A percentile compares a stretch with the other conserved stretches of the same genome.
Conservation (phyloP, 2,329 filamentous ascomycete genomes). For the Metarhizium robertsii region DNA sequence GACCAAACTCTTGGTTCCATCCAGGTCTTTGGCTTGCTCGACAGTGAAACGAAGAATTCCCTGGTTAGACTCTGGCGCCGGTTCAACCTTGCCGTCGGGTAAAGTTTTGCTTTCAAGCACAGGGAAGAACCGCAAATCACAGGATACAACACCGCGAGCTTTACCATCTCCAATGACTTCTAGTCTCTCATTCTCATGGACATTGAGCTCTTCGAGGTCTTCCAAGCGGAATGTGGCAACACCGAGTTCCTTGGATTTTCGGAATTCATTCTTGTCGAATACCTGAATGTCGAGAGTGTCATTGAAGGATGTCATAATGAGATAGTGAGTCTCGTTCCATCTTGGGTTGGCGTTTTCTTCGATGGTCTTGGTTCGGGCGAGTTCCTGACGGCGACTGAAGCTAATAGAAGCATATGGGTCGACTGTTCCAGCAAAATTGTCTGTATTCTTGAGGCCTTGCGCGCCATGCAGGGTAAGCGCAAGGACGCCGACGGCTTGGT, state of each 20-base stretch:
- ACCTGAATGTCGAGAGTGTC: slow-evolving; percentile 78
- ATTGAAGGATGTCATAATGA: slow-evolving; percentile 85
- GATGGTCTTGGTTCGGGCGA: slow-evolving; percentile 83
- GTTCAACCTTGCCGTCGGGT: slow-evolving; percentile 67
- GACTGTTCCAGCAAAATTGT: slow-evolving; percentile 84
- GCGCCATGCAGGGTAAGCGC: slow-evolving; percentile 87
- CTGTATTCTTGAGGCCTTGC: slow-evolving; percentile 85
- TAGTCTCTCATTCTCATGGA: slow-evolving; percentile 75
- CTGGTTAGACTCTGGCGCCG: slow-evolving; percentile 80
- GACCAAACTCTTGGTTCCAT: slow-evolving; percentile 83
- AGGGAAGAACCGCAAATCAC: slow-evolving; percentile 91
- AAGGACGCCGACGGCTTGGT: slow-evolving; percentile 90
- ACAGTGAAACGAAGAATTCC: slow-evolving; percentile 91
- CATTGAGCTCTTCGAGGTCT: slow-evolving; percentile 63
- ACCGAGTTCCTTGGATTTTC: slow-evolving; percentile 94
- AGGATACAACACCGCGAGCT: slow-evolving; percentile 66
- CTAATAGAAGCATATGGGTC: slow-evolving; percentile 85
- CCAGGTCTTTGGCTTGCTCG: slow-evolving; percentile 93
- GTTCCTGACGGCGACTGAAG: slow-evolving; percentile 69
- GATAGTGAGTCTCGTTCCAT: slow-evolving; percentile 96
- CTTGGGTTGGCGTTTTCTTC: slow-evolving; percentile 76
- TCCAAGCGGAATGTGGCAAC: slow-evolving; percentile 79
- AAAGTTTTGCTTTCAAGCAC: slow-evolving; percentile 66
- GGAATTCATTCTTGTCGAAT: slow-evolving; percentile 89
- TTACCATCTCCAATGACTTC: slow-evolving; percentile 82